Conservation (phyloP, 2,329 filamentous ascomycete species). For the Torrubiellomyces zombiae region DNA sequence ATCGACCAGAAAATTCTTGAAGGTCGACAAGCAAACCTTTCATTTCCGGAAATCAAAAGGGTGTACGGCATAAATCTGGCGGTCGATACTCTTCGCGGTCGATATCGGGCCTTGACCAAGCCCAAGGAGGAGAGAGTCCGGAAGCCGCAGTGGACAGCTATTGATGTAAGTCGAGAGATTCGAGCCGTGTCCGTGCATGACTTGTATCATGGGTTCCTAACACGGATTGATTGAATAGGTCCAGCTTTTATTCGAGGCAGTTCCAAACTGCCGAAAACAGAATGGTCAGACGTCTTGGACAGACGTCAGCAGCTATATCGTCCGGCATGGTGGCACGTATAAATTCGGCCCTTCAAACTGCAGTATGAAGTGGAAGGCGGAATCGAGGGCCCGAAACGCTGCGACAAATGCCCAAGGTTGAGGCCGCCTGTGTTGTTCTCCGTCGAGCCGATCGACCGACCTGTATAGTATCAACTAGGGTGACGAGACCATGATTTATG, state of each 20-base stretch:
- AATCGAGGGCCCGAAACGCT: too few relatives aligned
- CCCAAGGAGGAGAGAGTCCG: conserved; percentile 42
- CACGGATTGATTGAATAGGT: conserved; percentile 16
- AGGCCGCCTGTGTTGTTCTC: too few relatives aligned
- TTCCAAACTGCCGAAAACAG: conserved; percentile 8
- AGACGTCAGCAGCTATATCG: conserved; percentile 36
- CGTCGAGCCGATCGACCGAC: too few relatives aligned
- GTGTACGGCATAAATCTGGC: conserved; percentile 41
- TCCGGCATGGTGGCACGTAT: conserved; percentile 35
- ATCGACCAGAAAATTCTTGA: conserved; percentile 32
- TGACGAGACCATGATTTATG: background rate
- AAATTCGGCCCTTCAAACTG: conserved; percentile 42
- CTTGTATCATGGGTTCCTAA: background rate
- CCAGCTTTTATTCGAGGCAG: conserved; percentile 25
- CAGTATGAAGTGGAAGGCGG: conserved; percentile 40
- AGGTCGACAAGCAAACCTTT: conserved; percentile 37
- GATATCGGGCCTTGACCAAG: conserved; percentile 50
- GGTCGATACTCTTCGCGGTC: conserved; percentile 56
- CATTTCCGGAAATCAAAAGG: conserved; percentile 47
- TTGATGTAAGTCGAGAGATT: conserved; percentile 50
- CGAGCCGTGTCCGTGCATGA: background rate
- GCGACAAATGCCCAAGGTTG: too few relatives aligned
- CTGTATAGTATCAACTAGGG: conserved; percentile 1
- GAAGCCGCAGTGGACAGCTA: conserved; percentile 44
- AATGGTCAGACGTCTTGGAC: conserved; percentile 37